phyloP scores from a whole-genome alignment of 306 rosid genomes.

The Astragalus glycyphyllos region DNA sequence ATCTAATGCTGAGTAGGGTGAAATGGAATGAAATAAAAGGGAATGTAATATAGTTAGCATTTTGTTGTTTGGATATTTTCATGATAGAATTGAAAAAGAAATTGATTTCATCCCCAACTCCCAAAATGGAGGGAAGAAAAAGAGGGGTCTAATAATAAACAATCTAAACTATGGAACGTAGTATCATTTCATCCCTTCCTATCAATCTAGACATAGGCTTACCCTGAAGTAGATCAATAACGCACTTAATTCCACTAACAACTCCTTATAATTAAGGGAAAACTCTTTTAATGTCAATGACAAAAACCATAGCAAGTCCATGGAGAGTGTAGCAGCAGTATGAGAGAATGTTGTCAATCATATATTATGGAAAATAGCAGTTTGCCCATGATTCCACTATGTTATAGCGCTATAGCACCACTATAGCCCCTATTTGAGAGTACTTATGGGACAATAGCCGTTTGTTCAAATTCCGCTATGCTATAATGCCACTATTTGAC shows the following conservation, averaged over 20 bases:
- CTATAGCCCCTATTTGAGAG: too few species aligned
- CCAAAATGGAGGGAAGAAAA: not conserved
- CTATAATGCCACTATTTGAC: too few species aligned
- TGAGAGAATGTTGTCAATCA: too few species aligned
- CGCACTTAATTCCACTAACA: not conserved
- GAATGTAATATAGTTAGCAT: not conserved
- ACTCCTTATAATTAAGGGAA: not conserved
- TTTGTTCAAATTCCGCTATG: too few species aligned
- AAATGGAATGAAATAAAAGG: not conserved
- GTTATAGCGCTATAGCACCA: too few species aligned
- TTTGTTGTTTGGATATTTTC: not conserved
- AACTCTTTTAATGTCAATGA: not conserved
- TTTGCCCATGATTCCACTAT: too few species aligned
- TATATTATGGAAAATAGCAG: too few species aligned
- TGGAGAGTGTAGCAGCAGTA: too few species aligned
- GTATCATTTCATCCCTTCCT: not conserved
- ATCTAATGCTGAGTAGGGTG: not conserved
- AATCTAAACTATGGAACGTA: constrained; percentile 3
- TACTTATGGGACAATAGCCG: too few species aligned
- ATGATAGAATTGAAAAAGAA: not conserved
- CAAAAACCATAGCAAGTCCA: too few species aligned
- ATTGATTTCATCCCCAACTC: not conserved
- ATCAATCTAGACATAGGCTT: not conserved
- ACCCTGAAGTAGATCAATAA: not conserved
- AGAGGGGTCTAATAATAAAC: not conserved